Conservation (phyloP, 805 yeast species). For the Saccharomycopsis lassenensis region DNA sequence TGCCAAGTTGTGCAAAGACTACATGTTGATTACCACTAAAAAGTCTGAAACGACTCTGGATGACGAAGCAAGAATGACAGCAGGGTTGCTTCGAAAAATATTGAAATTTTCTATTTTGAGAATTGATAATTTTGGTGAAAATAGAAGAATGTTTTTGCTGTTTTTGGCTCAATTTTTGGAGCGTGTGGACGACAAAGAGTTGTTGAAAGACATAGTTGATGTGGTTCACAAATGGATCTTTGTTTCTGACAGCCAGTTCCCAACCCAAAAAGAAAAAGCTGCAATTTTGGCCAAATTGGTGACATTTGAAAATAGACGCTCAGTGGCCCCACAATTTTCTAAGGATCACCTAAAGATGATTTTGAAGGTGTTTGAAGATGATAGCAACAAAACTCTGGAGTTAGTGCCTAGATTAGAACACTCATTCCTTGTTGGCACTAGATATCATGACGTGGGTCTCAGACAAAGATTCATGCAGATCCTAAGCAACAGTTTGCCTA, state of each 20-base stretch:
- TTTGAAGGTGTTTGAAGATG: constrained; percentile 77
- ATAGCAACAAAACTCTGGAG: constrained; percentile 69
- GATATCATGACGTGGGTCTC: constrained; percentile 62
- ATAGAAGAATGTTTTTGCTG: constrained; percentile 78
- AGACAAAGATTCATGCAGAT: constrained; percentile 73
- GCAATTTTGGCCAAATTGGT: constrained; percentile 89
- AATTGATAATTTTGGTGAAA: constrained; percentile 83
- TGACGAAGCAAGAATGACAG: constrained; percentile 70
- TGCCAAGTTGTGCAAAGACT: constrained; percentile 83
- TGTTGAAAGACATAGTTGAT: constrained; percentile 61
- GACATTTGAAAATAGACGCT: constrained; percentile 83
- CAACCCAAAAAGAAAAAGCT: constrained; percentile 92
- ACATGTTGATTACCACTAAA: constrained; percentile 46
- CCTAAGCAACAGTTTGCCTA: constrained; percentile 66
- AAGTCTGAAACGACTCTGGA: constrained; percentile 35
- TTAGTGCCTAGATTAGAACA: constrained; percentile 92
- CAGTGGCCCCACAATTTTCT: constrained; percentile 50
- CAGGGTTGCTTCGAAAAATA: constrained; percentile 63
- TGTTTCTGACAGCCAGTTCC: constrained; percentile 71
- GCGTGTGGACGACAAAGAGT: constrained; percentile 66
- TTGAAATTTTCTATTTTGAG: constrained; percentile 70
- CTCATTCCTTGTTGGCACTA: constrained; percentile 89
- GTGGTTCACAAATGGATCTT: constrained; percentile 88
- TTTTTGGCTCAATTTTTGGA: constrained; percentile 85
- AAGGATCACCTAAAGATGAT: constrained; percentile 77